Base-by-base conservation (phyloP, 2,329 filamentous ascomycete species). In the Talaromyces sp. region DNA sequence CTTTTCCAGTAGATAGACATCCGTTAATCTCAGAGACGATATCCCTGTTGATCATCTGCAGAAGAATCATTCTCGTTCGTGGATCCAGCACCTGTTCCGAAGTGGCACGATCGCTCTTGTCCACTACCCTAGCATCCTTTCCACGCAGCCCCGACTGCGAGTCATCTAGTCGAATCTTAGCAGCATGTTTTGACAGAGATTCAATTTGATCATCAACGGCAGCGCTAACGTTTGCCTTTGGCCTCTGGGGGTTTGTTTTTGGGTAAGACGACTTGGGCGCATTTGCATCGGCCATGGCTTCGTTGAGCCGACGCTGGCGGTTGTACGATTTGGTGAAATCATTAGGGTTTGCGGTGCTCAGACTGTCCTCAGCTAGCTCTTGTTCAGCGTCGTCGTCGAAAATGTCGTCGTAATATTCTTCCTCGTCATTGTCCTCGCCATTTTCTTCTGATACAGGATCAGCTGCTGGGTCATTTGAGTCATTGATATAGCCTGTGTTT, bases 61-160 rank as follows among this genome's bases (percentile, higher is more conserved):
- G 81, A 58, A 99, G 80, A 63, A 99, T 92, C 91, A 97, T 96
- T 66, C 92, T 89, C 14, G 94, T 99, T 58, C 92, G 85, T 64
- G 92, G 91, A 76, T 99, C 94, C 63, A 99, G 80, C 54, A 99
- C 94, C 75, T 97, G 91, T 74, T 99, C 94, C 67, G 86, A 91
- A 14, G 94, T 99, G 56, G 94, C 93, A 61, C 94, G 87, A 73
- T 99, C 93, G 59, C 90, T 88, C 81, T 94, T 95, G 76, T 97
- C 92, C 58, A 68, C 74, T 46, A 71, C 73, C 64, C 71, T 71
- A 31, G 74, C 79, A 51, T 77, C 76, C 55, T 81, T 82, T 19
- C 75, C 77, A 11, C 75, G 77, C 31, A 84, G 73, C 0, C 83
- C 82, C 27, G 83, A 78, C 60, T 83, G 80, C 17, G 80, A 69